These are phyloP conservation scores for Fremontodendron californicum DNA, from an alignment of 345 rosid species.

Conservation along the genomic window DNA sequence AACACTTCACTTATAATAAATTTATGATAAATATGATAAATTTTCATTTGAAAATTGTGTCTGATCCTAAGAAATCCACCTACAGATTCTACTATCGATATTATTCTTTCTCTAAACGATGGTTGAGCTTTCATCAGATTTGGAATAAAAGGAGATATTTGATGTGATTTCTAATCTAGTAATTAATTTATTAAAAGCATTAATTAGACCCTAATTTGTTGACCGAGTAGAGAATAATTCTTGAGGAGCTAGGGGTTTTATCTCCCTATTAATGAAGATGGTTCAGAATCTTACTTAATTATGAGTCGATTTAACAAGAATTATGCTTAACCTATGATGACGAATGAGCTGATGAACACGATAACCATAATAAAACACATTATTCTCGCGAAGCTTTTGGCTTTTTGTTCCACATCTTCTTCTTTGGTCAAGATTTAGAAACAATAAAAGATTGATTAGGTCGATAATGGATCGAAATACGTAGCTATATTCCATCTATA, in stretches of 20 bases:
- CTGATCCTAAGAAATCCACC: slow-evolving; percentile 34
- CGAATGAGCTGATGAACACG: slow-evolving; percentile 20
- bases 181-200: not conserved
- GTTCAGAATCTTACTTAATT: slow-evolving; percentile 22
- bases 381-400: slow-evolving; percentile 46
- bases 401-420: slow-evolving; percentile 35
- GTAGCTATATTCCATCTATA: not conserved
- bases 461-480: slow-evolving; percentile 27
- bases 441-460: slow-evolving; percentile 18
- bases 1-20: too few relatives aligned
- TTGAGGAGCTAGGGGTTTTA: not conserved
- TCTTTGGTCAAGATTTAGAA: slow-evolving; percentile 8
- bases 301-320: slow-evolving; percentile 12
- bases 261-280: slow-evolving; percentile 5
- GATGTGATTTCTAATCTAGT: slow-evolving; percentile 2
- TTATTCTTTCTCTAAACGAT: slow-evolving; percentile 35
- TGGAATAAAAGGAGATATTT: slow-evolving; percentile 32
- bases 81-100: slow-evolving; percentile 16
- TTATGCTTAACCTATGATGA: slow-evolving; percentile 10
- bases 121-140: slow-evolving; percentile 29
- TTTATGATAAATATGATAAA: too few relatives aligned
- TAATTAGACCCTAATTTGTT: slow-evolving; percentile 10
- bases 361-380: slow-evolving; percentile 25
- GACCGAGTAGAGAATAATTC: slow-evolving; percentile 26
- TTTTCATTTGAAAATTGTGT: slow-evolving; percentile 15